Conservation (phyloP, 345 rosid genomes). For the Syzygium oleosum region DNA sequence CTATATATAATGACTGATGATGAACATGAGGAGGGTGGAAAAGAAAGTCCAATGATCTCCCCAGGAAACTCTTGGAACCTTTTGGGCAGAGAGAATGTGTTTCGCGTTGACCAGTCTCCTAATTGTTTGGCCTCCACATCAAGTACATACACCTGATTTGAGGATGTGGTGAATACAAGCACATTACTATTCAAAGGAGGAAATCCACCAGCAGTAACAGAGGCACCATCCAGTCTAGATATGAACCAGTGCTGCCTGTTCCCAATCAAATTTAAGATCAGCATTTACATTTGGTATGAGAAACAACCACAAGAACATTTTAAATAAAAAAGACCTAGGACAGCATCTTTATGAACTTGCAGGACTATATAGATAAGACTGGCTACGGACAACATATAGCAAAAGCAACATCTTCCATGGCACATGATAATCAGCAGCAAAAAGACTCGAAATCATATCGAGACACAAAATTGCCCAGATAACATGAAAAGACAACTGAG, state of each 20-base stretch:
- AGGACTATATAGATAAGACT: background rate
- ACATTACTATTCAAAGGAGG: slow-evolving; percentile 64
- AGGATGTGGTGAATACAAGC: slow-evolving; percentile 68
- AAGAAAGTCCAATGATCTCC: slow-evolving; percentile 86
- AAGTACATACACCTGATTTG: slow-evolving; percentile 77
- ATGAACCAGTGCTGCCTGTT: slow-evolving; percentile 97
- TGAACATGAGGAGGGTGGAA: slow-evolving; percentile 48
- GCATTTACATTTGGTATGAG: background rate
- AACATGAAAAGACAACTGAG: background rate
- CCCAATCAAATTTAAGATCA: slow-evolving; percentile 1
- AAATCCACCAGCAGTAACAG: slow-evolving; percentile 87
- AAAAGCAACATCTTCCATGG: background rate
- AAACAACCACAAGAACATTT: background rate
- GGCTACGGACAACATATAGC: background rate
- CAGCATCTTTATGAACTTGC: background rate
- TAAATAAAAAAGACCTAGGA: background rate
- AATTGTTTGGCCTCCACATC: slow-evolving; percentile 87
- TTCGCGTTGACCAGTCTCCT: slow-evolving; percentile 78
- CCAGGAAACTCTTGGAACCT: slow-evolving; percentile 96
- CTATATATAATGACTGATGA: slow-evolving; percentile 64
- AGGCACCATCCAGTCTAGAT: slow-evolving; percentile 85
- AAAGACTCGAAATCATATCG: background rate
- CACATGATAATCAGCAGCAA: background rate
- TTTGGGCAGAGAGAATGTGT: slow-evolving; percentile 52
- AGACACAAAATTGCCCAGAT: background rate